A percentile compares a stretch with the other conserved stretches of the same genome.
phyloP scores from a whole-genome alignment of 306 rosid species.

The Mimosa pudica region DNA sequence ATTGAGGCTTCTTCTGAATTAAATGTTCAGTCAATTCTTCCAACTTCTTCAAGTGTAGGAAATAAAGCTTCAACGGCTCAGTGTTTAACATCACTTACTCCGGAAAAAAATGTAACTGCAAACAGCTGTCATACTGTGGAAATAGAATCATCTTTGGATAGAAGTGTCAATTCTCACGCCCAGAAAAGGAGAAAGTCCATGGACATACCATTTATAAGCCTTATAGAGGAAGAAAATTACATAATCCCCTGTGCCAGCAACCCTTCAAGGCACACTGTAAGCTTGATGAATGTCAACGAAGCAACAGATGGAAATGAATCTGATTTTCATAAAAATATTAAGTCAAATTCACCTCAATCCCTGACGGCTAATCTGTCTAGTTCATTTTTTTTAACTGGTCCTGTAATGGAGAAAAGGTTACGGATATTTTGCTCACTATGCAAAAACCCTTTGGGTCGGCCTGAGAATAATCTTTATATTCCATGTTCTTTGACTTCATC shows the following conservation, averaged over 20 bases:
- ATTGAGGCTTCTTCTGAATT: constrained; percentile 55
- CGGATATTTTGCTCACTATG: constrained; percentile 71
- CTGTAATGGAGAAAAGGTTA: constrained; percentile 52
- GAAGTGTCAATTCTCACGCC: constrained; percentile 82
- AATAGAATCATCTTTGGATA: constrained; percentile 60
- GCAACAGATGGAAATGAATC: constrained; percentile 49
- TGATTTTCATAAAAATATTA: constrained; percentile 37
- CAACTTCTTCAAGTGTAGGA: constrained; percentile 35
- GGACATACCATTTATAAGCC: constrained; percentile 44
- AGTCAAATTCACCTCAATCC: constrained; percentile 41
- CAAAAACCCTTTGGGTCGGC: constrained; percentile 74
- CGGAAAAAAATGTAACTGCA: constrained; percentile 51
- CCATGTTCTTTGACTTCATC: constrained; percentile 59
- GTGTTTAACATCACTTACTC: constrained; percentile 52
- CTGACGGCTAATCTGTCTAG: constrained; percentile 33
- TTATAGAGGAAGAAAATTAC: constrained; percentile 47
- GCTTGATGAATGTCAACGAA: constrained; percentile 40
- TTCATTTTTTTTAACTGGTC: constrained; percentile 42
- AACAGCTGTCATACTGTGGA: constrained; percentile 46
- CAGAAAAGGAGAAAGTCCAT: constrained; percentile 71
- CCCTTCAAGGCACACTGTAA: constrained; percentile 36
- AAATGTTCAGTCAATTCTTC: constrained; percentile 42
- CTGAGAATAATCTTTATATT: constrained; percentile 60
- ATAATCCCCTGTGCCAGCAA: constrained; percentile 44
- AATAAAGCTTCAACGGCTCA: constrained; percentile 40